Base-by-base conservation (phyloP, 2,329 filamentous ascomycete genomes). In the Biscogniauxia mediterranea region DNA sequence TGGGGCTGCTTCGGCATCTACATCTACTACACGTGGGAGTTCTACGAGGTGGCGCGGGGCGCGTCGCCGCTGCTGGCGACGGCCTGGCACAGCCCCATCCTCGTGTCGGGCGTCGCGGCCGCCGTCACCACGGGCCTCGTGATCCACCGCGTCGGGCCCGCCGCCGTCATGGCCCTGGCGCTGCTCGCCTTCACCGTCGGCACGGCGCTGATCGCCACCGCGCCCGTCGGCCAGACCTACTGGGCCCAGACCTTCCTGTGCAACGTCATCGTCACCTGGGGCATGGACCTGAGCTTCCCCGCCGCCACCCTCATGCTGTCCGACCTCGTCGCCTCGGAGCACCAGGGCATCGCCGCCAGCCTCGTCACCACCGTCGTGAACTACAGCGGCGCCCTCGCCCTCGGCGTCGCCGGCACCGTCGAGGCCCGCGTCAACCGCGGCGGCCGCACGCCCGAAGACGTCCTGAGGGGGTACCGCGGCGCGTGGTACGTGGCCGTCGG, bases 341-440 rank as follows among this genome's bases (percentile, higher is more conserved):
- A 75, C 38, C 74, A 75, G 57, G 74, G 73, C n/a, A 73, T 74
- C 55, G 73, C 73, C 8, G 73, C 73, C 1, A 81, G 78, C 17
- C 67, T 87, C 26, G 80, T 86, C 59, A 83, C 79, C 54, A 86
- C 83, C 0, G 75, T 85, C 52, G 79, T 87, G 49, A 86, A 87
- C 68, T 87, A 86, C 68, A 81, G 77, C 60, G 85, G 86, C 50
- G 81, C 79, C 8, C 74, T 85, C 26, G 81, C 81, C 1, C 74
- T 87, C 7, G 84, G 84, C 0, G 75, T 87, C 58, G 84, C 83
- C 0, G 83, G 83, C 0, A 83, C 81, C 7, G 64, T 74, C 25
- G 71, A 71, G 54, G 42, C 68, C n/a, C 64, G 63, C 32, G 63
- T 68, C 7, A 65, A 66, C 54, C 60, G 60, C 20, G 63, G 61